phyloP scores from a whole-genome alignment of 208 protist genomes.

The Naegleria lovaniensis region DNA sequence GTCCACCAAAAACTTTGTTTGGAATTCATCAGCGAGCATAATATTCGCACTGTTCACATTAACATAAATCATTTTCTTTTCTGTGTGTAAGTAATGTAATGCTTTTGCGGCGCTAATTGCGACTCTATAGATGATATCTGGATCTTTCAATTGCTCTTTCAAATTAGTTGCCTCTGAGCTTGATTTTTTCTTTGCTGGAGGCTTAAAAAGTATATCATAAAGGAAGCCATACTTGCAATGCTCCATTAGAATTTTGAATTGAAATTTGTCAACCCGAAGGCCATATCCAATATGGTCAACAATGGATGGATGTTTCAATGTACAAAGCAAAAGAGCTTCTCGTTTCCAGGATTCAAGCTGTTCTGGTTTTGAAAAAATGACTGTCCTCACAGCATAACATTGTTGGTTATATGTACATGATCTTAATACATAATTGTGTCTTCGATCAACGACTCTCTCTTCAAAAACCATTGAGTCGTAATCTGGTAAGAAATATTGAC shows the following conservation, averaged over 20 bases:
- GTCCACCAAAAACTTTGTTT: background rate
- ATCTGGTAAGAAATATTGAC: background rate
- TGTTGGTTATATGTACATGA: background rate
- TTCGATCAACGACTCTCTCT: background rate
- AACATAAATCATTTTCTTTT: slow-evolving; percentile 11
- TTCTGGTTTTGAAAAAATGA: background rate
- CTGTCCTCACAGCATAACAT: background rate
- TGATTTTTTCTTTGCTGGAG: background rate
- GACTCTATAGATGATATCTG: background rate
- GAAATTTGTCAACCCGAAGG: background rate
- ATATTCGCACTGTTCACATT: background rate
- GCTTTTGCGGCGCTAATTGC: background rate
- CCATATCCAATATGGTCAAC: background rate
- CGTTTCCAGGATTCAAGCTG: background rate
- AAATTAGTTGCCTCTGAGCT: background rate
- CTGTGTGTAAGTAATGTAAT: background rate
- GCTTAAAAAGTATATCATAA: background rate
- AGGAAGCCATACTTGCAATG: background rate
- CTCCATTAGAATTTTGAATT: slow-evolving; percentile 9
- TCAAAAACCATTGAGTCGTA: background rate
- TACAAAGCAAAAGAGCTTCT: background rate
- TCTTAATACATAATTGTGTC: slow-evolving; percentile 15
- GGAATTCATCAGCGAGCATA: background rate
- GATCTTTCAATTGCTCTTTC: background rate
- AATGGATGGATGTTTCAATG: slow-evolving; percentile 7